Conservation (phyloP, 148 eudicot genomes). For the Heliosperma pusillum region DNA sequence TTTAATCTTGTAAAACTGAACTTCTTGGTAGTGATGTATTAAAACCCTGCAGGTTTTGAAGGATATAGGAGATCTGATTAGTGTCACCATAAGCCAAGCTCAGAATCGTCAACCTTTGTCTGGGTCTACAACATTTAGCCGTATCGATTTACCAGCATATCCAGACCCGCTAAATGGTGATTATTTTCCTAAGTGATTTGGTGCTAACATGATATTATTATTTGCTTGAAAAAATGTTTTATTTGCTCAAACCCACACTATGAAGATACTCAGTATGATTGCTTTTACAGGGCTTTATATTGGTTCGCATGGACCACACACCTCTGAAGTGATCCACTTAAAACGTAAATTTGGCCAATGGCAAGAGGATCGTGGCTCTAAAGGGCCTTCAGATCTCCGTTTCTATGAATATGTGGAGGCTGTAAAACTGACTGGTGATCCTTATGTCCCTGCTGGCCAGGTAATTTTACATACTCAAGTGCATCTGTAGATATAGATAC, state of each 20-base stretch:
- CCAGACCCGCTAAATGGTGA: constrained; percentile 86
- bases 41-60: constrained; percentile 60
- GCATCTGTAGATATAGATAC: background rate
- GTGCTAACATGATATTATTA: constrained; percentile 6
- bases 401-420: constrained; percentile 99
- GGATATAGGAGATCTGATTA: constrained; percentile 68
- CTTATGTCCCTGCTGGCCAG: constrained; percentile 97
- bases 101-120: constrained; percentile 69
- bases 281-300: constrained; percentile 64
- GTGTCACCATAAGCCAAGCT: constrained; percentile 59
- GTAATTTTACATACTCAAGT: constrained; percentile 31
- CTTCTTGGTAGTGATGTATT: background rate
- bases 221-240: background rate
- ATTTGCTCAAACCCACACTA: background rate
- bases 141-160: constrained; percentile 69
- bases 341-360: constrained; percentile 92
- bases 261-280: constrained; percentile 13
- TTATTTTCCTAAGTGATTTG: constrained; percentile 9
- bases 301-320: constrained; percentile 70
- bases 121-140: constrained; percentile 85
- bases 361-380: constrained; percentile 55
- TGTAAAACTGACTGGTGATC: constrained; percentile 92
- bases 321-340: constrained; percentile 87
- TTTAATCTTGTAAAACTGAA: background rate
- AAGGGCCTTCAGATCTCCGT: constrained; percentile 49